phyloP scores from a whole-genome alignment of 257 asterid species.

The Fraxinus quadrangulata region DNA sequence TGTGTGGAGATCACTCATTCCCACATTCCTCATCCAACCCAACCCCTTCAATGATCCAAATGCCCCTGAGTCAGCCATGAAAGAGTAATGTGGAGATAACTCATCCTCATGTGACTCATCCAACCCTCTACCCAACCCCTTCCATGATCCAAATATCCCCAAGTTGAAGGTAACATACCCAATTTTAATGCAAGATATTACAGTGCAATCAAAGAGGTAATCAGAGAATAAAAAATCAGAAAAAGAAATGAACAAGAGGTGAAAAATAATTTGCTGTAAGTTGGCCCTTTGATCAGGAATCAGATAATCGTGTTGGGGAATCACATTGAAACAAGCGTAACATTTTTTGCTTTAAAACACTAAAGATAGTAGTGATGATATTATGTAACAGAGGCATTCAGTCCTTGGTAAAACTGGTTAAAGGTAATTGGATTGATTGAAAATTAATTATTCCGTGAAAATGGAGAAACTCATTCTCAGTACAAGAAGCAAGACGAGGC shows the following conservation, averaged over 20 bases:
- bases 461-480: slow-evolving; percentile 2
- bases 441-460: neutral
- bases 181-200: neutral
- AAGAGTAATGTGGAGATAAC: neutral
- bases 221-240: neutral
- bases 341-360: slow-evolving; percentile 2
- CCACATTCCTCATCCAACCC: neutral
- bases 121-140: neutral
- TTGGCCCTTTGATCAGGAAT: neutral
- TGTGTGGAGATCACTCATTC: neutral
- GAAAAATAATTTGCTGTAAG: neutral
- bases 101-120: neutral
- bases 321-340: neutral
- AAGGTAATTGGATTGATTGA: slow-evolving; percentile 2
- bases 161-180: slow-evolving; percentile 3
- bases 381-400: neutral
- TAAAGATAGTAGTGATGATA: neutral
- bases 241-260: neutral
- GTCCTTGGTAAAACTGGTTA: neutral
- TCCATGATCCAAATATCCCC: neutral
- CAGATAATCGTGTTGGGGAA: slow-evolving; percentile 1
- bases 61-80: neutral
- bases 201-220: slow-evolving; percentile 6
- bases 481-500: neutral
- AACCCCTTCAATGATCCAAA: neutral